Conservation (phyloP, 2,329 filamentous ascomycete genomes). For the Sarocladium oryzae region DNA sequence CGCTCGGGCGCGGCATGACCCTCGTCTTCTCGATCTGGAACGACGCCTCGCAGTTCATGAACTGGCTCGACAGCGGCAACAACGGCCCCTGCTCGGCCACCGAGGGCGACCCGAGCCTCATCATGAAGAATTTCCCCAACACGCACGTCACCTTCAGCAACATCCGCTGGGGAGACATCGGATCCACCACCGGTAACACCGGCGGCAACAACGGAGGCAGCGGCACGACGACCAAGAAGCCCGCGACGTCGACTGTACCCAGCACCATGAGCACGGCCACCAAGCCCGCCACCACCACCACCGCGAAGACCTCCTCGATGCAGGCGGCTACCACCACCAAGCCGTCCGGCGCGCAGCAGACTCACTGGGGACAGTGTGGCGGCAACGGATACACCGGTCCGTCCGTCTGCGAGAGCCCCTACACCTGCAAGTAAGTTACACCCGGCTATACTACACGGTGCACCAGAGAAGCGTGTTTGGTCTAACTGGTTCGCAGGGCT, state of each 20-base stretch:
- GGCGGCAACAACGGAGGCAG: not conserved
- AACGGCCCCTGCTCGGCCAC: constrained; percentile 36
- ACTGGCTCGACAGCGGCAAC: constrained; percentile 48
- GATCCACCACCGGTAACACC: constrained; percentile 24
- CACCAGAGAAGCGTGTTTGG: not conserved
- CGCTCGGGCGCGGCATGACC: constrained; percentile 33
- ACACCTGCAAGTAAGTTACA: constrained; percentile 5
- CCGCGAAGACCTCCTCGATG: not conserved
- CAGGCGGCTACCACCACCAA: not conserved
- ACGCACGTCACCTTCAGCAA: constrained; percentile 37
- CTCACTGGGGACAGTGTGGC: constrained; percentile 9
- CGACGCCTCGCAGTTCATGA: constrained; percentile 50
- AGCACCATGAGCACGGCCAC: not conserved
- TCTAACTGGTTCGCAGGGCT: not conserved
- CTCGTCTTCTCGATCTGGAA: constrained; percentile 49
- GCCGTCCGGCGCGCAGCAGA: not conserved
- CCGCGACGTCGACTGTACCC: not conserved
- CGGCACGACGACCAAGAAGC: not conserved
- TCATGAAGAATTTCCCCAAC: constrained; percentile 30
- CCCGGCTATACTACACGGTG: not conserved
- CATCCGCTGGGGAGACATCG: constrained; percentile 38
- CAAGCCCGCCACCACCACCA: constrained; percentile 1
- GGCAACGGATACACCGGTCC: constrained; percentile 5
- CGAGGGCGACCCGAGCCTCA: constrained; percentile 34
- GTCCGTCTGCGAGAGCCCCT: constrained; percentile 4